A percentile compares a stretch with the other conserved stretches of the same genome.
phyloP scores from a whole-genome alignment of 805 yeast genomes.

The Ogataea nonfermentans region DNA sequence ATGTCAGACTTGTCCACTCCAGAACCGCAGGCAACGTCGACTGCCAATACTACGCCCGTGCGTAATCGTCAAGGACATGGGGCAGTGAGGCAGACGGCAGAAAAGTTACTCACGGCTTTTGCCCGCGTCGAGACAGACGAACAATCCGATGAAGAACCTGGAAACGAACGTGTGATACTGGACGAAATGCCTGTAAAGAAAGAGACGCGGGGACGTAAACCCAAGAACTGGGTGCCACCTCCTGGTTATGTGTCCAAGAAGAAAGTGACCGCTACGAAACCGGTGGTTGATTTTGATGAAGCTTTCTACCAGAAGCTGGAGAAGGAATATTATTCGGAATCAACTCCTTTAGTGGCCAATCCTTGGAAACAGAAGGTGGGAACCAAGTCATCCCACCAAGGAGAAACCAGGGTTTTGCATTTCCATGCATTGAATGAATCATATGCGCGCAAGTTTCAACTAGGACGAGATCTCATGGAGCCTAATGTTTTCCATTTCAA shows the following conservation, averaged over 20 bases:
- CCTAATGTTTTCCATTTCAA: constrained; percentile 20
- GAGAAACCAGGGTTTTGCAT: constrained; percentile 16
- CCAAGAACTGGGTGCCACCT: constrained; percentile 20
- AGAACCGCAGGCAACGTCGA: constrained; percentile 17
- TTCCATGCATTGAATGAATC: constrained; percentile 8
- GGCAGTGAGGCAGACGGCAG: constrained; percentile 13
- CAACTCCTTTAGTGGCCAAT: constrained; percentile 10
- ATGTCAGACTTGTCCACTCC: constrained; percentile 11
- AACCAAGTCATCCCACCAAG: constrained; percentile 11
- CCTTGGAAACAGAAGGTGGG: constrained; percentile 17
- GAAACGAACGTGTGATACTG: constrained; percentile 9
- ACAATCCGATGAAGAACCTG: constrained; percentile 10
- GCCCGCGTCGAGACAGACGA: constrained; percentile 8
- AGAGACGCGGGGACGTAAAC: constrained; percentile 15
- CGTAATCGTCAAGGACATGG: constrained; percentile 5
- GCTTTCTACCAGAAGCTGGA: constrained; percentile 9
- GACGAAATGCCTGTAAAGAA: constrained; percentile 8
- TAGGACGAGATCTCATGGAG: constrained; percentile 16
- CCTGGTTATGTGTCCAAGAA: constrained; percentile 7
- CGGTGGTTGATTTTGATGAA: constrained; percentile 4
- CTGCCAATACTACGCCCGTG: constrained; percentile 13
- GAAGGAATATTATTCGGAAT: constrained; percentile 13
- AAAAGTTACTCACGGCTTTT: constrained; percentile 7
- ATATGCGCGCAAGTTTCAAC: constrained; percentile 14
- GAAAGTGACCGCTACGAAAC: background rate